Evolutionary conservation across 2,329 filamentous ascomycete species (phyloP), one percentile per base, ranked within the genome.

Genomic region (Aspergillus sp.): DNA sequence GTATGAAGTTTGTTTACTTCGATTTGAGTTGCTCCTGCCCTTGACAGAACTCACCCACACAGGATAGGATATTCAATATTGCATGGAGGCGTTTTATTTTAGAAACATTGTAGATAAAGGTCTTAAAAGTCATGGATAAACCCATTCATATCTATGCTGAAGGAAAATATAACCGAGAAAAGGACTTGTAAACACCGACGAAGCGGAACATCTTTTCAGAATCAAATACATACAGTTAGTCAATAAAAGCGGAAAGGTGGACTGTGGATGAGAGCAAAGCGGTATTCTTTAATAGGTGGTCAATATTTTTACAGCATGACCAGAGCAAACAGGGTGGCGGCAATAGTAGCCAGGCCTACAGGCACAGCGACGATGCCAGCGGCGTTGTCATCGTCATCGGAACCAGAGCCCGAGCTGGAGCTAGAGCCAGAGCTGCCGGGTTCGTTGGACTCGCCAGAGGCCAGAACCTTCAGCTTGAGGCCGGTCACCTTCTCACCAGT

Each of bases 401-500:
- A 30, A n/a, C 19, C 39, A 33, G 57, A 63, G 58, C 64, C 54
- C 46, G 60, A 57, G 53, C 37, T 39, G 30, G 49, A 49, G 44
- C 51, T 30, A 24, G 44, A 49, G 34, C 45, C 20, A 30, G 68
- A 71, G 55, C 75, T 75, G 54, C 76, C 79, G n/a, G 86, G 86
- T 17, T 75, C 73, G 67, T 89, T 88, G 70, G 79, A 80, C 61
- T 81, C 71, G 56, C 82, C 81, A 48, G 80, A 75, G 9, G 74
- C 61, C 51, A 86, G 70, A 12, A 80, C 72, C 52, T 76, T 82
- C 65, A 91, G 84, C 37, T 80, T 81, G 64, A 91, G 83, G 64
- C 85, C 82, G 50, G 82, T 79, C 66, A 96, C 82, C 61, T 84
- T 73, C 62, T 75, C 74, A 51, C 86, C 86, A 45, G 80, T 79